These are phyloP conservation scores for Aureococcus anophagefferens DNA, from an alignment of 108 stramenopile species.

Conservation along the genomic window DNA sequence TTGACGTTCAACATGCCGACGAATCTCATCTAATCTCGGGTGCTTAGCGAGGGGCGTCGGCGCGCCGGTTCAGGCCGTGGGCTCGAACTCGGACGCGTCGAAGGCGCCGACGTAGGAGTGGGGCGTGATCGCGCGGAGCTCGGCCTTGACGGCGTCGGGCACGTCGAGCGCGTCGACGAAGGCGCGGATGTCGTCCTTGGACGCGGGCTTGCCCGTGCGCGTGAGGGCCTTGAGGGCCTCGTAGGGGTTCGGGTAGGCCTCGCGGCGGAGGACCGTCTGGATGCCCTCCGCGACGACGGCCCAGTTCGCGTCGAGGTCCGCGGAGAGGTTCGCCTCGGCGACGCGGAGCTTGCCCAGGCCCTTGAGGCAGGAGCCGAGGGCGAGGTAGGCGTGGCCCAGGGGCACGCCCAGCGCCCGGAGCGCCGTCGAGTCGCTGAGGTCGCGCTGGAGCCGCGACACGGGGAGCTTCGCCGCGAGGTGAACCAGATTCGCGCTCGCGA, in stretches of 20 bases:
- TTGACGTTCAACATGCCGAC: too few relatives aligned
- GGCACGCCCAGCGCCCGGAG: slow-evolving; percentile 16
- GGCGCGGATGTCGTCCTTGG: not conserved
- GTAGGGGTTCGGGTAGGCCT: slow-evolving; percentile 17
- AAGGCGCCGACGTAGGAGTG: not conserved
- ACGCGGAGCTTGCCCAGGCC: slow-evolving; percentile 9
- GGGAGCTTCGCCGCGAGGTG: slow-evolving; percentile 22
- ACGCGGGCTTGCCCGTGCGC: not conserved
- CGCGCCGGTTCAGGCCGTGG: too few relatives aligned
- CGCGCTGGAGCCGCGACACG: slow-evolving; percentile 23
- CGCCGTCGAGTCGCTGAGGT: slow-evolving; percentile 21
- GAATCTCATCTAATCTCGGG: too few relatives aligned
- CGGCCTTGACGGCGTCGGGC: not conserved
- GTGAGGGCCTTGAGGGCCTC: slow-evolving; percentile 19
- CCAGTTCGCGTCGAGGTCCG: slow-evolving; percentile 25
- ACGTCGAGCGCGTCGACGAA: not conserved
- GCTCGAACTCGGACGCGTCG: not conserved
- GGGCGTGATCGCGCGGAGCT: not conserved
- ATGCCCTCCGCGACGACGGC: slow-evolving; percentile 23
- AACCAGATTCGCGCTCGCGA: slow-evolving; percentile 8
- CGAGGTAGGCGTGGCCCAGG: slow-evolving; percentile 15
- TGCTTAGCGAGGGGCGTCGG: too few relatives aligned
- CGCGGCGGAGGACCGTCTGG: slow-evolving; percentile 20
- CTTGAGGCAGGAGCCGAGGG: not conserved
- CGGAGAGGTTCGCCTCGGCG: slow-evolving; percentile 6